Evolutionary conservation across 441 rosid genomes (phyloP).

Genomic region (Pelargonium cotyledonis): DNA sequence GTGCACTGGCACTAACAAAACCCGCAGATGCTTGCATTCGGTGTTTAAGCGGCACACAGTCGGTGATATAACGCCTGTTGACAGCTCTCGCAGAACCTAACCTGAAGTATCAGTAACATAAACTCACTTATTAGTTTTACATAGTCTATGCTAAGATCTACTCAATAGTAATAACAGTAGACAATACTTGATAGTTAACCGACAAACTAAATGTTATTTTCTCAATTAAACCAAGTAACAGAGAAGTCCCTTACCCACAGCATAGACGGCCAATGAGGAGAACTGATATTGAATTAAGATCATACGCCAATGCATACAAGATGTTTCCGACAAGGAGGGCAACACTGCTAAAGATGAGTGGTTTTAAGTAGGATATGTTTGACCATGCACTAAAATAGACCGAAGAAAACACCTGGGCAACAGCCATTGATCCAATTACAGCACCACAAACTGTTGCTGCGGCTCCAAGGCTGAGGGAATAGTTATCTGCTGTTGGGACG

Average conservation of each 20-base stretch:
- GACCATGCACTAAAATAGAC: constrained; percentile 55
- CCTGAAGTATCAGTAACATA: constrained; percentile 28
- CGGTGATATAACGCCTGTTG: constrained; percentile 48
- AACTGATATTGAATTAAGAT: constrained; percentile 39
- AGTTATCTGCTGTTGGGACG: constrained; percentile 51
- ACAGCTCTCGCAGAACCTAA: constrained; percentile 56
- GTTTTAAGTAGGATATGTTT: constrained; percentile 42
- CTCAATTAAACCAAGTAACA: constrained; percentile 1
- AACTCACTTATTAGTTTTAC: background rate
- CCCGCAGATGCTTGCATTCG: constrained; percentile 52
- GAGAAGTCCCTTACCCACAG: constrained; percentile 45
- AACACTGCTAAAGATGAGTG: constrained; percentile 45
- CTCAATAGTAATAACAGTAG: background rate
- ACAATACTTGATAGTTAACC: background rate
- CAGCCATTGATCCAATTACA: constrained; percentile 50
- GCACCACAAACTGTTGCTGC: constrained; percentile 48
- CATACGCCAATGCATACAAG: constrained; percentile 48
- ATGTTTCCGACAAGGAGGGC: constrained; percentile 41
- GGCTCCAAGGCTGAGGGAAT: constrained; percentile 48
- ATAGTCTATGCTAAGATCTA: background rate
- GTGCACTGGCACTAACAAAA: constrained; percentile 55
- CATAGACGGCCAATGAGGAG: constrained; percentile 47
- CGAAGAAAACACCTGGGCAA: constrained; percentile 50
- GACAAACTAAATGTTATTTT: background rate
- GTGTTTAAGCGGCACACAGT: constrained; percentile 40